phyloP scores from a whole-genome alignment of 2,329 filamentous ascomycete species.

The Diplocarpon mali region DNA sequence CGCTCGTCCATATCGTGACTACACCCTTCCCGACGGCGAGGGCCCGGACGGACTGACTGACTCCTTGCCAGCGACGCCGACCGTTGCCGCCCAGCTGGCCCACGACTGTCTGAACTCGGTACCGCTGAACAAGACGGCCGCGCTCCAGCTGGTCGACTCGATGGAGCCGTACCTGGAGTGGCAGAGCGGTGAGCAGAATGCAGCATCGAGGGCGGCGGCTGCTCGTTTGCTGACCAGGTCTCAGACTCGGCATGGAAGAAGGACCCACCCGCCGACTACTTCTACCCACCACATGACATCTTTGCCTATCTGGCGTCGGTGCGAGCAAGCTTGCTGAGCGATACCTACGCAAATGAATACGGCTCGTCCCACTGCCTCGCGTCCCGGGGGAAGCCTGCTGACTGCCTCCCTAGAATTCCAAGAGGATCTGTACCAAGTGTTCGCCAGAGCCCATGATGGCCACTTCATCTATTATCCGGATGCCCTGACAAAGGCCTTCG shows the following conservation, averaged over 20 bases:
- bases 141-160: conserved; percentile 18
- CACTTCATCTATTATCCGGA: conserved; percentile 49
- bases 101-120: conserved; percentile 25
- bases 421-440: conserved; percentile 39
- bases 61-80: conserved; percentile 17
- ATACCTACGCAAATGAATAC: conserved; percentile 40
- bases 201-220: neutral
- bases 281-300: conserved; percentile 38
- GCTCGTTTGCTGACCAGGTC: conserved; percentile 5
- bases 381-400: neutral
- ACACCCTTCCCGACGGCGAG: no score
- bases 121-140: conserved; percentile 20
- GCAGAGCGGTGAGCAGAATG: conserved; percentile 20
- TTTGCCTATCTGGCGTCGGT: conserved; percentile 36
- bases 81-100: conserved; percentile 22
- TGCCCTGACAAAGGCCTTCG: conserved; percentile 39
- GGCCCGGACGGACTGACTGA: neutral
- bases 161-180: conserved; percentile 24
- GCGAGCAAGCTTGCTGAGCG: conserved; percentile 30
- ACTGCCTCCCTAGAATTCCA: conserved; percentile 11
- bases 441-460: conserved; percentile 49
- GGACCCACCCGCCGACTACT: conserved; percentile 40
- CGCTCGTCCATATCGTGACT: neutral
- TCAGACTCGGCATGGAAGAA: conserved; percentile 30
- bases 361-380: neutral